Evolutionary conservation across 192 early-diverging fungal genomes (phyloP), one percentile per base, ranked within the genome.

Genomic region (Backusella westeae): DNA sequence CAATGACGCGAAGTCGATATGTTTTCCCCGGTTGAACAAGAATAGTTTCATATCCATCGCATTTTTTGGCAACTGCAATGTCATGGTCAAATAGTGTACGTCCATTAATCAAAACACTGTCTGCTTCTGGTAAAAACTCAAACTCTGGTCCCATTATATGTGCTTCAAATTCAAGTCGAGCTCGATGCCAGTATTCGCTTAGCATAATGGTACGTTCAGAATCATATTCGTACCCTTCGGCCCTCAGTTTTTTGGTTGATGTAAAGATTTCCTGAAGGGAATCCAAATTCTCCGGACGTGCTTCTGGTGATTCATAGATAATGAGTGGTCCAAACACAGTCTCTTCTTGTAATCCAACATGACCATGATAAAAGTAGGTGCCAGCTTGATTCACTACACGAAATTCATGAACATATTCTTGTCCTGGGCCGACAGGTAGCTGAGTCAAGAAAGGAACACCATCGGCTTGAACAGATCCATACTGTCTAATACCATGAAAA

Each of bases 401-500:
- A 49, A 89, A 89, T 6, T 82, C 77, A 72, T 87, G 83, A n/a
- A 79, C 73, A 71, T 80, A 87, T 21, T 82, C 85, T 23, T 78
- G 53, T 9, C 87, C 88, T 23, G 87, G 74, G 5, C 76, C 69
- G 35, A 89, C 88, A 12, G 88, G 85, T 42, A 81, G 80, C 34
- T 89, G 87, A 53, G 90, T 92, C 75, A 90, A 84, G 34, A 86
- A 87, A 14, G 92, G 88, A 14, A 86, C 82, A 29, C 88, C 88
- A 53, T 89, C 88, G 15, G 84, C 81, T 72, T 81, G 83, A 14
- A 75, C 75, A 15, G 82, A 78, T 15, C 72, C 72, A 1, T 76
- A 71, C 70, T 87, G 85, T 7, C 77, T 80, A 29, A 87, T 79
- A 2, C 88, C 88, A 73, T 89, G 87, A 74, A 81, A 86, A 73